phyloP scores from a whole-genome alignment of 1,284 basidiomycete genomes.

The Ustilago nuda region DNA sequence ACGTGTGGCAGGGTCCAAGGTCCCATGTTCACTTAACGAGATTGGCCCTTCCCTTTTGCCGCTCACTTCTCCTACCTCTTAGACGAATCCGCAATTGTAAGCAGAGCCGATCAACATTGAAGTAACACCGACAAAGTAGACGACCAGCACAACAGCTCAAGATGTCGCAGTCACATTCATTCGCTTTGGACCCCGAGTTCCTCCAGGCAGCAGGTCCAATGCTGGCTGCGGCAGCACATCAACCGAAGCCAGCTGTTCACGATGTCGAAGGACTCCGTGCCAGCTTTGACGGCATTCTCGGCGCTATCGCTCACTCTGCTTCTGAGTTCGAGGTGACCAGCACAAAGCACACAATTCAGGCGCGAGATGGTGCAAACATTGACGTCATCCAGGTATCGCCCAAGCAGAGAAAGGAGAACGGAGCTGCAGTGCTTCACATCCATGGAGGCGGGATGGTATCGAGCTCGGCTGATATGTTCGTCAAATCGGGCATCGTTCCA shows the following conservation, averaged over 20 bases:
- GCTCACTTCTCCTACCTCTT: too few relatives aligned
- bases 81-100: too few relatives aligned
- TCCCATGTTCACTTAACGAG: not conserved
- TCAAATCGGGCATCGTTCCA: conserved; percentile 7
- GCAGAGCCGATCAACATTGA: not conserved
- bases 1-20: not conserved
- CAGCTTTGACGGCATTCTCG: not conserved
- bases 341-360: conserved; percentile 27
- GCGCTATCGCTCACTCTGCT: not conserved
- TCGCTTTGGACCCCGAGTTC: conserved; percentile 23
- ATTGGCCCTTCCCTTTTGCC: too few relatives aligned
- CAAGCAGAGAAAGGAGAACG: conserved; percentile 15
- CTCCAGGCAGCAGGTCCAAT: conserved; percentile 20
- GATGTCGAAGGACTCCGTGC: conserved; percentile 16
- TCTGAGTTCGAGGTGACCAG: conserved; percentile 14
- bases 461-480: conserved; percentile 14
- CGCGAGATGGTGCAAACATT: conserved; percentile 29
- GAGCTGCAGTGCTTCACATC: conserved; percentile 25
- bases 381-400: conserved; percentile 26
- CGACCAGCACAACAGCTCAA: not conserved
- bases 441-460: conserved; percentile 41
- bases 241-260: conserved; percentile 9
- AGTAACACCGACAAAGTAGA: not conserved
- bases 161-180: conserved; percentile 20
- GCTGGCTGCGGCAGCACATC: conserved; percentile 15